Percentiles rank a stretch among this genome's conserved stretches.
These are phyloP conservation scores for Colletotrichum tropicale DNA, from an alignment of 2,329 filamentous ascomycete species.

Conservation along the genomic window DNA sequence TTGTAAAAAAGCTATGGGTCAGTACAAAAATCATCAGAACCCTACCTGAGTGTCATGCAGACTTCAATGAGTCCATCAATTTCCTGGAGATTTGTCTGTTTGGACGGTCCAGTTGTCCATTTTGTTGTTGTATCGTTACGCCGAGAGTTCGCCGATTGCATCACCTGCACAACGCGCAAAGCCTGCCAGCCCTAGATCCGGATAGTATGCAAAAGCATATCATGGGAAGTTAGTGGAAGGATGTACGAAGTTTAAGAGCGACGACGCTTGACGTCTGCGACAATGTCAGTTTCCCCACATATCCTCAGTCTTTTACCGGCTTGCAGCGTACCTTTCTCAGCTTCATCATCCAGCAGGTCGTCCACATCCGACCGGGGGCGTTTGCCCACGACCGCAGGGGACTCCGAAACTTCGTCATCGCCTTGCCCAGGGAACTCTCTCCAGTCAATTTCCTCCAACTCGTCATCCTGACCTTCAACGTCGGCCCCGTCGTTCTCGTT, in stretches of 20 bases:
- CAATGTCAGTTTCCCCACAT: slow-evolving; percentile 4
- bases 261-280: slow-evolving; percentile 29
- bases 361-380: slow-evolving; percentile 26
- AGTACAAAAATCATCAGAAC: slow-evolving; percentile 6
- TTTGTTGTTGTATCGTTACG: no score
- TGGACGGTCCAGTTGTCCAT: not conserved
- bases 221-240: slow-evolving; percentile 7
- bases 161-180: not conserved
- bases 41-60: slow-evolving; percentile 15
- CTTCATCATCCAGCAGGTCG: slow-evolving; percentile 22
- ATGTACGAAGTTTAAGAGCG: slow-evolving; percentile 20
- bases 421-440: slow-evolving; percentile 25
- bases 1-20: slow-evolving; percentile 2
- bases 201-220: not conserved
- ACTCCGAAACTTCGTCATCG: slow-evolving; percentile 12
- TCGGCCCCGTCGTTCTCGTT: not conserved
- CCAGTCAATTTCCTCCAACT: slow-evolving; percentile 29
- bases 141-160: not conserved
- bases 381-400: slow-evolving; percentile 21
- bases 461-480: not conserved
- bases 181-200: not conserved
- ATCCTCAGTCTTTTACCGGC: not conserved
- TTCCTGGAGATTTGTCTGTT: not conserved
- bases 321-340: slow-evolving; percentile 24
- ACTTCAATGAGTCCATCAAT: not conserved